A percentile compares a stretch with the other conserved stretches of the same genome.
Evolutionary conservation across 2,329 filamentous ascomycete genomes (phyloP).

Genomic region (Leptographium lundbergii): DNA sequence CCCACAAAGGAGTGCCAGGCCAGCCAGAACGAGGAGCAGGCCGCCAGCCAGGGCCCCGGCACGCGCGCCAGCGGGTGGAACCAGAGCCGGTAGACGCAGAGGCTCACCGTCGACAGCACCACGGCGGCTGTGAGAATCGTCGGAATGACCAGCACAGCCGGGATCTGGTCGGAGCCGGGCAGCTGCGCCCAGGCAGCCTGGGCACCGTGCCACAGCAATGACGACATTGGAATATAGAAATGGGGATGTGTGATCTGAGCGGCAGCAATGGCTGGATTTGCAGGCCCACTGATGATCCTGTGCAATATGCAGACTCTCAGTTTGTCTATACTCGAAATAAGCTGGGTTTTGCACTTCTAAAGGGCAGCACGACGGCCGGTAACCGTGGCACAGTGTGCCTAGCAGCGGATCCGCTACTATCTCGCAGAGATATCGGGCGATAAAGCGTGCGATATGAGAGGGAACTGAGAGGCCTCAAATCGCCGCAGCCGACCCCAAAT

Average conservation of each 20-base stretch:
- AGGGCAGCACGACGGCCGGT: background rate
- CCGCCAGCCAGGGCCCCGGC: slow-evolving; percentile 19
- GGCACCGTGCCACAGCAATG: background rate
- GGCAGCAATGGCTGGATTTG: background rate
- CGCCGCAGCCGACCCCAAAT: background rate
- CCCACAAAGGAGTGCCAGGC: slow-evolving; percentile 6
- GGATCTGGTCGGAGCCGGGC: background rate
- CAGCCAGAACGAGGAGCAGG: slow-evolving; percentile 13
- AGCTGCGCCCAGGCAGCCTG: background rate
- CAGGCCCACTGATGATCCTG: background rate
- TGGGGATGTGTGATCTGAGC: background rate
- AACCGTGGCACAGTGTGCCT: background rate
- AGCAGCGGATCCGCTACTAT: background rate
- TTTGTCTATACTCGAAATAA: background rate
- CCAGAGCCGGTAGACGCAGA: slow-evolving; percentile 23
- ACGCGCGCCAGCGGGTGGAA: slow-evolving; percentile 22
- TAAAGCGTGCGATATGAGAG: background rate
- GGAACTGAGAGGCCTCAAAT: background rate
- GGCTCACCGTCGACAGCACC: background rate
- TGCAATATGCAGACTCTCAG: background rate
- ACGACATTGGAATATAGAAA: background rate
- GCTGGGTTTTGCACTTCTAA: background rate
- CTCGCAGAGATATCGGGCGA: background rate
- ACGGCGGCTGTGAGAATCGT: background rate
- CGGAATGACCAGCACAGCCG: background rate